phyloP scores from a whole-genome alignment of 116 monocot genomes.

The Posidonia oceanica region DNA sequence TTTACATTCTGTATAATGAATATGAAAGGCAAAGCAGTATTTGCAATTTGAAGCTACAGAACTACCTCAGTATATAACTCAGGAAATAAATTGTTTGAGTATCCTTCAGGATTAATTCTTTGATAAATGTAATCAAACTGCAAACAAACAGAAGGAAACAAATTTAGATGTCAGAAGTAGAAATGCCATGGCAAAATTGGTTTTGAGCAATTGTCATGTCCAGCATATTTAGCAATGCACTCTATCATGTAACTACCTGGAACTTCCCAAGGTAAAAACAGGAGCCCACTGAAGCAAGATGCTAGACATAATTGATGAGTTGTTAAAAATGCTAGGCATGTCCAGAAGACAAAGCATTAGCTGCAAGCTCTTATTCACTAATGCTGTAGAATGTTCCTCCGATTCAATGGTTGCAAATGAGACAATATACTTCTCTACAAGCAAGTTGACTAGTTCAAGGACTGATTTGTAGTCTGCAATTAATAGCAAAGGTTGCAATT shows the following conservation, averaged over 20 bases:
- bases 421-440: conserved; percentile 40
- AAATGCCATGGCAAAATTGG: neutral
- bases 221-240: neutral
- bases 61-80: conserved; percentile 55
- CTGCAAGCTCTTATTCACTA: conserved; percentile 37
- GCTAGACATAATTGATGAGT: conserved; percentile 19
- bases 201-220: neutral
- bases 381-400: conserved; percentile 19
- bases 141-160: conserved; percentile 5
- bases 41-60: neutral
- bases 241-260: conserved; percentile 28
- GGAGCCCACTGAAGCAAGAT: conserved; percentile 39
- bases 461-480: conserved; percentile 36
- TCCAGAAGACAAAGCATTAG: conserved; percentile 67
- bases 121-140: conserved; percentile 55
- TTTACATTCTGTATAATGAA: neutral
- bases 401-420: conserved; percentile 13
- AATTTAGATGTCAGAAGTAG: neutral
- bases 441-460: conserved; percentile 35
- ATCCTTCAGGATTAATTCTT: conserved; percentile 48
- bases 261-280: conserved; percentile 44
- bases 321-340: conserved; percentile 23
- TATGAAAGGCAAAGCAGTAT: neutral
- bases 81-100: conserved; percentile 30
- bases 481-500: conserved; percentile 4